A percentile compares a stretch with the other conserved stretches of the same genome.
Evolutionary conservation across 176 grass and related monocot species (phyloP).

Genomic region (Oryza meyeriana): DNA sequence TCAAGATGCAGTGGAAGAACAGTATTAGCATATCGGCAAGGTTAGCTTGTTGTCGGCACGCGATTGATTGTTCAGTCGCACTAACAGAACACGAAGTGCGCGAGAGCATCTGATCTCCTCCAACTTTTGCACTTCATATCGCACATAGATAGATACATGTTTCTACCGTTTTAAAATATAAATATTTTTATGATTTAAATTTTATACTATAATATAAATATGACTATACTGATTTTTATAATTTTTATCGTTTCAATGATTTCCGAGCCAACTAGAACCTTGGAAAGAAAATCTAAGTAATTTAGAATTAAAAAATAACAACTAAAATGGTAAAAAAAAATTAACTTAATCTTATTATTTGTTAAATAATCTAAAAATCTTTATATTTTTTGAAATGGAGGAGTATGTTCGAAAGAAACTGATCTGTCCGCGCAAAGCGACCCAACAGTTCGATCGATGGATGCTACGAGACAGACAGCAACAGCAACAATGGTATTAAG

Average conservation of each 20-base stretch:
- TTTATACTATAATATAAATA: no score
- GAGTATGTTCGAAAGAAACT: background rate
- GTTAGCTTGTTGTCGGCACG: background rate
- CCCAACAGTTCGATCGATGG: background rate
- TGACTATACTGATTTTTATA: no score
- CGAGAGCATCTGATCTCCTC: background rate
- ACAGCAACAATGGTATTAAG: background rate
- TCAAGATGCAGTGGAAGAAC: background rate
- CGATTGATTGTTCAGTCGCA: background rate
- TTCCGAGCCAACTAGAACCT: no score
- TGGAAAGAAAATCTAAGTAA: no score
- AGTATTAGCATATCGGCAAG: background rate
- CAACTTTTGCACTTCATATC: background rate
- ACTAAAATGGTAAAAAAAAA: no score
- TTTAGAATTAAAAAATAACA: no score
- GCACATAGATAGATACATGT: background rate
- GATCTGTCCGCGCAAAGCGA: conserved; percentile 8
- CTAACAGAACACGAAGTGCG: background rate
- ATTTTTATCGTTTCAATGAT: no score
- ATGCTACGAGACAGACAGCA: background rate
- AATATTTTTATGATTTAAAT: no score
- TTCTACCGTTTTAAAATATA: no score
- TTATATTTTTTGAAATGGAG: no score
- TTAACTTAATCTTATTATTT: no score
- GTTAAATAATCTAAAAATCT: no score